These are phyloP conservation scores for Carex cristatella DNA, from an alignment of 176 grass and related monocot species.

Conservation along the genomic window DNA sequence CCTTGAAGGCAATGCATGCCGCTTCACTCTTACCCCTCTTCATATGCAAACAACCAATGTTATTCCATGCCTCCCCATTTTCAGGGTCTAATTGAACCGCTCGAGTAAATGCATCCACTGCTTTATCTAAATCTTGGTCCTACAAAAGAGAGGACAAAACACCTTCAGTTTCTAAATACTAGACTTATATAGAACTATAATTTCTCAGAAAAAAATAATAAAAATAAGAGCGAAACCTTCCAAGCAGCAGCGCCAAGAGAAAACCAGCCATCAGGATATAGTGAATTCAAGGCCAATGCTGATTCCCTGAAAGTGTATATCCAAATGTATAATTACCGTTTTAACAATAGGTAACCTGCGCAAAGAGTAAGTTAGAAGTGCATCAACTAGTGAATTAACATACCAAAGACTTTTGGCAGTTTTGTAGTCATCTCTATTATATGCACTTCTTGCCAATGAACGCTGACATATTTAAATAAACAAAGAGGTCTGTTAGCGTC, in stretches of 20 bases:
- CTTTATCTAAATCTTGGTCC: constrained; percentile 86
- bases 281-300: constrained; percentile 80
- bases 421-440: constrained; percentile 72
- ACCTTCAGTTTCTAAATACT: background rate
- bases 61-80: constrained; percentile 99
- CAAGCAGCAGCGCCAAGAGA: constrained; percentile 82
- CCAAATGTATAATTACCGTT: background rate
- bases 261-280: constrained; percentile 96
- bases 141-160: constrained; percentile 25
- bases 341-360: constrained; percentile 16
- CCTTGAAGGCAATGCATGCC: constrained; percentile 84
- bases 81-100: constrained; percentile 97
- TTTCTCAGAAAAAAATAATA: background rate
- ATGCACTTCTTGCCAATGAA: constrained; percentile 77
- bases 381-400: constrained; percentile 13
- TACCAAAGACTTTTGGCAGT: constrained; percentile 84
- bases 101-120: constrained; percentile 84
- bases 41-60: constrained; percentile 98
- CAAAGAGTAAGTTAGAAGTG: constrained; percentile 20
- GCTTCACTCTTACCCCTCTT: constrained; percentile 68
- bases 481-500: constrained; percentile 1
- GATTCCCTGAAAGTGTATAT: constrained; percentile 59
- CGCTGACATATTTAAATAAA: constrained; percentile 41
- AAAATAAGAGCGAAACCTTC: constrained; percentile 45
- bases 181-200: background rate